Percentiles rank a stretch among this genome's conserved stretches.
These are phyloP conservation scores for Penicillium pulvis DNA, from an alignment of 495 filamentous ascomycete species.

Conservation along the genomic window DNA sequence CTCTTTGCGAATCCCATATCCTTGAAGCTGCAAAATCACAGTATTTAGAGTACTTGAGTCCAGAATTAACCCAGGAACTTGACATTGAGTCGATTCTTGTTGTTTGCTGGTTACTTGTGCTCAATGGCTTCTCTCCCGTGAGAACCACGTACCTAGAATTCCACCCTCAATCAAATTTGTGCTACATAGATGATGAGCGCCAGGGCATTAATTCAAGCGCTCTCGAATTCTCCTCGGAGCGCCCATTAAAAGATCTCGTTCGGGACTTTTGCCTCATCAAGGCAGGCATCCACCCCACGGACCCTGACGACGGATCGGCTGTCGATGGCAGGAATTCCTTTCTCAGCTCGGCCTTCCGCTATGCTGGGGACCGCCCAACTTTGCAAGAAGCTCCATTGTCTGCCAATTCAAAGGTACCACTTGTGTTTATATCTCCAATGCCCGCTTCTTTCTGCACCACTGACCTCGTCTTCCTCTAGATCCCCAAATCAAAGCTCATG, in stretches of 20 bases:
- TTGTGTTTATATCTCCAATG: too few relatives aligned
- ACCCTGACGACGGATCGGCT: not conserved
- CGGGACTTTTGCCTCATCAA: not conserved
- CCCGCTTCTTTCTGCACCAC: too few relatives aligned
- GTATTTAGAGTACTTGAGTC: not conserved
- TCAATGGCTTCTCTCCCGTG: not conserved
- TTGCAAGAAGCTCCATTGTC: not conserved
- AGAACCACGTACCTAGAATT: not conserved
- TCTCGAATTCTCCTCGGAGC: not conserved
- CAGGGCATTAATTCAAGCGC: not conserved
- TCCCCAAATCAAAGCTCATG: not conserved
- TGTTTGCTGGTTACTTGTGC: not conserved
- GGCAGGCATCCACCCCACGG: not conserved
- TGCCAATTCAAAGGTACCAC: not conserved
- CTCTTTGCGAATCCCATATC: not conserved
- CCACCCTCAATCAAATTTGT: not conserved
- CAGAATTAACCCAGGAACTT: not conserved
- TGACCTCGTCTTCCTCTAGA: not conserved
- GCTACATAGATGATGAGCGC: not conserved
- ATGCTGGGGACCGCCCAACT: not conserved
- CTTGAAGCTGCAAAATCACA: not conserved
- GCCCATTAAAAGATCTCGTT: not conserved
- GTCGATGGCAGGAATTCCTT: not conserved
- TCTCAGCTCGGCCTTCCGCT: not conserved
- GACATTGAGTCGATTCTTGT: not conserved